These are phyloP conservation scores for Phytophthora pseudosyringae DNA, from an alignment of 352 stramenopile species.

Conservation along the genomic window DNA sequence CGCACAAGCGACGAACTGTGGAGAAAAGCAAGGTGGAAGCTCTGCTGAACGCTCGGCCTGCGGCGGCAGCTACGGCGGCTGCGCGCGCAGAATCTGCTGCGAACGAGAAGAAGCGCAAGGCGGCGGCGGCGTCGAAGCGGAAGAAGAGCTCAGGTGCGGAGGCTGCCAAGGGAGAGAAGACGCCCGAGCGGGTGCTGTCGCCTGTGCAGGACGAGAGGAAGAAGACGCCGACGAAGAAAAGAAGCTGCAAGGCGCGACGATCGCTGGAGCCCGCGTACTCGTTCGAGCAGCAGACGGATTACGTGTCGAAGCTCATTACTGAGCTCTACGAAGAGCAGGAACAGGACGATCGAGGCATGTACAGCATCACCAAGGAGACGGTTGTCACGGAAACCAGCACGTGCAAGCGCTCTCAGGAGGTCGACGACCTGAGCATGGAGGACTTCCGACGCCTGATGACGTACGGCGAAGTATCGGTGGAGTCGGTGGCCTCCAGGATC, in stretches of 20 bases:
- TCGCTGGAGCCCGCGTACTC: conserved; percentile 54
- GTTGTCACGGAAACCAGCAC: conserved; percentile 67
- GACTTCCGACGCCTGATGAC: conserved; percentile 81
- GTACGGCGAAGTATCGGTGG: conserved; percentile 81
- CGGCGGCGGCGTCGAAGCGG: background rate
- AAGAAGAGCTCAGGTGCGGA: conserved; percentile 15
- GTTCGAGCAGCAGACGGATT: conserved; percentile 39
- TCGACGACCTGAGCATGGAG: conserved; percentile 68
- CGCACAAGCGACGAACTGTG: conserved; percentile 13
- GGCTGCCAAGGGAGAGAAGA: conserved; percentile 15
- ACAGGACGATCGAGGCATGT: conserved; percentile 81
- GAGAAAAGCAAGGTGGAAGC: conserved; percentile 16
- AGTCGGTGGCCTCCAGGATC: conserved; percentile 68
- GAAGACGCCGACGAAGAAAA: conserved; percentile 52
- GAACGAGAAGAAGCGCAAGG: conserved; percentile 26
- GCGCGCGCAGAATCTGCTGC: conserved; percentile 14
- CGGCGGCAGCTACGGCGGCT: conserved; percentile 22
- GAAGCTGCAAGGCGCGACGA: conserved; percentile 43
- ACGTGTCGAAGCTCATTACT: conserved; percentile 56
- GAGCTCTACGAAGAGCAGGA: conserved; percentile 78
- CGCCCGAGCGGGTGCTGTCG: conserved; percentile 37
- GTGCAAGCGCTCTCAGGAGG: conserved; percentile 67
- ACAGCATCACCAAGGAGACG: conserved; percentile 66
- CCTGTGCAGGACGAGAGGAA: conserved; percentile 66
- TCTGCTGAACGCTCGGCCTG: conserved; percentile 21